Evolutionary conservation across 2,329 filamentous ascomycete genomes (phyloP).

Genomic region (Sporothrix dimorphospora): DNA sequence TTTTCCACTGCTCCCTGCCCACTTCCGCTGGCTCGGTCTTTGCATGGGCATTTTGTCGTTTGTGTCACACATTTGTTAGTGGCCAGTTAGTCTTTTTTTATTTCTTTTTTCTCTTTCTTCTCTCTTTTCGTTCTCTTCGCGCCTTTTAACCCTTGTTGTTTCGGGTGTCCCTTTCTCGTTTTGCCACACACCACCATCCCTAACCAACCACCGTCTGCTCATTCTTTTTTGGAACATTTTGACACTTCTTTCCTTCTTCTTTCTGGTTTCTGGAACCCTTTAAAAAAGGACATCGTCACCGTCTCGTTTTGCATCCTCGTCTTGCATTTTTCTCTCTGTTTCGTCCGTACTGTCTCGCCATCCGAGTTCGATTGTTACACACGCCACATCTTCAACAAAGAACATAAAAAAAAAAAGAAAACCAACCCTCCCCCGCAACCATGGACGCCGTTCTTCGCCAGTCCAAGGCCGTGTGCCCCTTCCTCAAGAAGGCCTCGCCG

Average conservation of each 20-base stretch:
- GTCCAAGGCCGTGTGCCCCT: slow-evolving; percentile 95
- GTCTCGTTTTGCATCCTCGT: not conserved
- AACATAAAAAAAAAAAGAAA: not conserved
- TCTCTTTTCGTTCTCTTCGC: no score
- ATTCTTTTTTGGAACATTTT: not conserved
- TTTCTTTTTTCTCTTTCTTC: not conserved
- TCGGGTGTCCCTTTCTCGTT: slow-evolving; percentile 4
- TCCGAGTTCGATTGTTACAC: slow-evolving; percentile 2
- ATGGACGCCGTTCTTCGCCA: slow-evolving; percentile 97
- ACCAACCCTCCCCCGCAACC: slow-evolving; percentile 34
- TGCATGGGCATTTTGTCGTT: not conserved
- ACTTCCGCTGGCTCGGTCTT: not conserved
- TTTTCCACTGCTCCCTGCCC: not conserved
- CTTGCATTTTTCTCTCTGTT: slow-evolving; percentile 15
- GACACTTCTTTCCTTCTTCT: not conserved
- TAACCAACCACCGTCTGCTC: slow-evolving; percentile 4
- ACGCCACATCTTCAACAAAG: not conserved
- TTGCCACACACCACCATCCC: slow-evolving; percentile 12
- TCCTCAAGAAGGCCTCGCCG: slow-evolving; percentile 91
- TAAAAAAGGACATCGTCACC: not conserved
- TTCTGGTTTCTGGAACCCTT: not conserved
- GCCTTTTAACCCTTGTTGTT: not conserved
- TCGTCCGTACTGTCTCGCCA: not conserved
- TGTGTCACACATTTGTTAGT: not conserved
- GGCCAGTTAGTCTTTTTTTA: not conserved